phyloP scores from a whole-genome alignment of 768 basidiomycete genomes.

The Collybia sp. region DNA sequence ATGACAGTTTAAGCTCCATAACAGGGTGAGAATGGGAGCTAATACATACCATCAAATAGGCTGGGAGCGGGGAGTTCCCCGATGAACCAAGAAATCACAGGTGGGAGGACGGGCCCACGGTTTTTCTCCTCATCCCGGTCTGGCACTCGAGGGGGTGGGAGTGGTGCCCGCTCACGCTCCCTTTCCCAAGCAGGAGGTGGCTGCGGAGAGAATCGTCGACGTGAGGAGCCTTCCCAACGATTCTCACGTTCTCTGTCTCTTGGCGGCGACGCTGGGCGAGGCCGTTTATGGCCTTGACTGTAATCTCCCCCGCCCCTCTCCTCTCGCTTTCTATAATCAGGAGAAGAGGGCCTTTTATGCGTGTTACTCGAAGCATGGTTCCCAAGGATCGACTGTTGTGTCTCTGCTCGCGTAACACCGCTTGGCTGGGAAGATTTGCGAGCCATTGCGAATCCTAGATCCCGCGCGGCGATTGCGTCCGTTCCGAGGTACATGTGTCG shows the following conservation, averaged over 20 bases:
- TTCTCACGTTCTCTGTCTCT: slow-evolving; percentile 23
- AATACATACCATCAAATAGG: slow-evolving; percentile 78
- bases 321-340: slow-evolving; percentile 21
- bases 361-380: slow-evolving; percentile 4
- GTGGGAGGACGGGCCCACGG: slow-evolving; percentile 36
- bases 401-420: slow-evolving; percentile 24
- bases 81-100: slow-evolving; percentile 80
- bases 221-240: slow-evolving; percentile 33
- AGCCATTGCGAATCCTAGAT: slow-evolving; percentile 75
- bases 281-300: slow-evolving; percentile 28
- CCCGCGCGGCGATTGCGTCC: slow-evolving; percentile 85
- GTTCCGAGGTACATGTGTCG: slow-evolving; percentile 77
- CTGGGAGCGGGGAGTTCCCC: slow-evolving; percentile 66
- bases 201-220: slow-evolving; percentile 41
- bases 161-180: slow-evolving; percentile 25
- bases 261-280: slow-evolving; percentile 20
- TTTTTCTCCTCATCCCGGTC: slow-evolving; percentile 41
- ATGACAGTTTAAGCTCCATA: not conserved
- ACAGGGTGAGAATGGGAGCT: no score
- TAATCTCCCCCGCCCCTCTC: slow-evolving; percentile 24
- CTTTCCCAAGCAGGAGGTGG: slow-evolving; percentile 41
- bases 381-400: slow-evolving; percentile 23
- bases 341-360: slow-evolving; percentile 33
- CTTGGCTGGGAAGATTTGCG: slow-evolving; percentile 25
- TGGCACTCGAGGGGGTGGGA: slow-evolving; percentile 26